Base-by-base conservation (phyloP, 345 rosid genomes). In the Lumnitzera littorea region DNA sequence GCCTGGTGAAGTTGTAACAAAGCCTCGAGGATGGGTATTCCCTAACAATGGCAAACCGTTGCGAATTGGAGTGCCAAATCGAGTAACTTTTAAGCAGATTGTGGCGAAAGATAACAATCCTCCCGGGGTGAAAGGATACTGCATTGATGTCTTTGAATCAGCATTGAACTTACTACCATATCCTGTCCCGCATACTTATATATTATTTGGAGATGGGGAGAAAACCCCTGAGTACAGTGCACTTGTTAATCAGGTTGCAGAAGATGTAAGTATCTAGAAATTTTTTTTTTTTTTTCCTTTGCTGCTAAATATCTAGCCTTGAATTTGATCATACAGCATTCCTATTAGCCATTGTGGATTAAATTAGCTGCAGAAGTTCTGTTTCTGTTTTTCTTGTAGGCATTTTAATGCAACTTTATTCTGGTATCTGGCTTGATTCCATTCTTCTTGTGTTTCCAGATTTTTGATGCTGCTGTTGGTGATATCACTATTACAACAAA, bases 61-160 rank as follows among this genome's bases (percentile, higher is more conserved):
- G 25, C 73, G 75, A 24, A 89, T 89, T 53, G 89, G 76, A 0
- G 96, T 92, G 62, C 98, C 98, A 24, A 56, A 89, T 74, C 84
- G 98, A 25, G 80, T 78, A 56, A 72, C 79, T 75, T 92, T 71
- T 62, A 67, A 68, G 62, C 77, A 87, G 66, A 82, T 77, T 71
- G 84, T 67, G 54, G 58, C 75, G 7, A 80, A 72, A 71, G 98
- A 89, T 58, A 74, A 63, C 11, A 65, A 69, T 53, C 83, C 96
- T 2, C 94, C 72, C 3, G 90, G 99, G 55, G 91, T 83, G 67
- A 77, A 60, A 74, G 99, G 99, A 69, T 89, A 67, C 67, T 84
- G 96, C 65, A 86, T 94, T 13, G 99, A 94, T 70, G 81, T 94
- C 53, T 94, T 94, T 67, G 99, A 94, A 76, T 87, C 91, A 46